Conservation (phyloP, 129 eudicot species). For the Pseudognaphalium luteoalbum region DNA sequence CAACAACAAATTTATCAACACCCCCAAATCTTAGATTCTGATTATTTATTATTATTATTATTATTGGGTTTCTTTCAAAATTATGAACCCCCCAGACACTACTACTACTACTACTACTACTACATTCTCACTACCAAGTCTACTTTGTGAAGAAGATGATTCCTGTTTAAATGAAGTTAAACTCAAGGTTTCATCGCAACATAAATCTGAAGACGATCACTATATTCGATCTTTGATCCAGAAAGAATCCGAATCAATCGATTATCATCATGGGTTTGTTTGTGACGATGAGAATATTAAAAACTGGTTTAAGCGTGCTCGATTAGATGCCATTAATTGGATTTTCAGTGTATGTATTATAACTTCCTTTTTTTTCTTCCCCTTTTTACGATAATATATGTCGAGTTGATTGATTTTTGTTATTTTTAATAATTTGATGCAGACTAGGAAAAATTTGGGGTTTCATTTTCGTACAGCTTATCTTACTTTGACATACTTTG, state of each 20-base stretch:
- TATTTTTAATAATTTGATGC: slow-evolving; percentile 26
- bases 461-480: slow-evolving; percentile 67
- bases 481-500: slow-evolving; percentile 76
- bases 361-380: background rate
- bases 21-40: background rate
- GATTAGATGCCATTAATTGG: slow-evolving; percentile 65
- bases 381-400: background rate
- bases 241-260: slow-evolving; percentile 26
- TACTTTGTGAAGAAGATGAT: slow-evolving; percentile 66
- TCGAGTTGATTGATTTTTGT: slow-evolving; percentile 3
- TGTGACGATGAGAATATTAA: slow-evolving; percentile 25
- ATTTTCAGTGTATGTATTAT: slow-evolving; percentile 57
- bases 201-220: slow-evolving; percentile 51
- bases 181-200: background rate
- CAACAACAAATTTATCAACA: slow-evolving; percentile 24
- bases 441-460: slow-evolving; percentile 64
- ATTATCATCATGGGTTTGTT: slow-evolving; percentile 5
- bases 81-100: slow-evolving; percentile 21
- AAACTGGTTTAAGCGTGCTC: slow-evolving; percentile 49
- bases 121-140: slow-evolving; percentile 49
- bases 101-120: slow-evolving; percentile 40
- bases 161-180: slow-evolving; percentile 35
- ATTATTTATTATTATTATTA: background rate
- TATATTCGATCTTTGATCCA: slow-evolving; percentile 43
- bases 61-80: background rate